Conservation (phyloP, 208 protist genomes). For the Acanthamoeba castellanii region DNA sequence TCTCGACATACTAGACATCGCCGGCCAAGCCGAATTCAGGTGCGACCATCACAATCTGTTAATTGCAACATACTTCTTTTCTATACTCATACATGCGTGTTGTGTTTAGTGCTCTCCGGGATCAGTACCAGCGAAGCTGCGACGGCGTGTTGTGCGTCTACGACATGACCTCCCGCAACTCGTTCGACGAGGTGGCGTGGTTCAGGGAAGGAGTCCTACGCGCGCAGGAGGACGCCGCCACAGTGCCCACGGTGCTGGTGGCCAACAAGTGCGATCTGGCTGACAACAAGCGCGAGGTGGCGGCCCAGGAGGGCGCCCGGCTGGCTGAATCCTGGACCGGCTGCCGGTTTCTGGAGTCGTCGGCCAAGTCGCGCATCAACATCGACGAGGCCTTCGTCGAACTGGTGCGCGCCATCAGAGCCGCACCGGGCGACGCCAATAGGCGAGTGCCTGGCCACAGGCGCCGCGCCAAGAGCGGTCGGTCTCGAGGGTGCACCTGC, state of each 20-base stretch:
- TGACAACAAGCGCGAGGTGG: not conserved
- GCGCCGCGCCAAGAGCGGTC: too few species aligned
- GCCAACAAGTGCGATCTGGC: not conserved
- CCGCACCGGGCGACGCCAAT: too few species aligned
- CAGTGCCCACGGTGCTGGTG: not conserved
- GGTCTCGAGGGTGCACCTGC: too few species aligned
- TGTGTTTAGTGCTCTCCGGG: not conserved
- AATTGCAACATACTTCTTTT: too few species aligned
- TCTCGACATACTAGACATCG: not conserved
- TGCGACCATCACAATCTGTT: not conserved
- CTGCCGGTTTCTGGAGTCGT: not conserved
- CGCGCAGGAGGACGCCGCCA: not conserved
- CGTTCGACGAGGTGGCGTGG: not conserved
- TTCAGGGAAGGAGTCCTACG: not conserved
- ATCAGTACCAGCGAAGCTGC: not conserved
- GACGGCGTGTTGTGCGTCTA: not conserved
- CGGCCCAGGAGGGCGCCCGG: not conserved
- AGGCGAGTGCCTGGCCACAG: too few species aligned
- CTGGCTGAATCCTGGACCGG: not conserved
- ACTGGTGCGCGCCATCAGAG: not conserved
- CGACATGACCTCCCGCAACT: not conserved
- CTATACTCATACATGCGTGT: too few species aligned
- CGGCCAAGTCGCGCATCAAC: not conserved
- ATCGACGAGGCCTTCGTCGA: not conserved
- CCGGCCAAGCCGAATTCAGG: not conserved